A percentile compares a stretch with the other conserved stretches of the same genome.
Evolutionary conservation across 2,329 filamentous ascomycete species (phyloP).

Genomic region (Pseudopithomyces maydicus): DNA sequence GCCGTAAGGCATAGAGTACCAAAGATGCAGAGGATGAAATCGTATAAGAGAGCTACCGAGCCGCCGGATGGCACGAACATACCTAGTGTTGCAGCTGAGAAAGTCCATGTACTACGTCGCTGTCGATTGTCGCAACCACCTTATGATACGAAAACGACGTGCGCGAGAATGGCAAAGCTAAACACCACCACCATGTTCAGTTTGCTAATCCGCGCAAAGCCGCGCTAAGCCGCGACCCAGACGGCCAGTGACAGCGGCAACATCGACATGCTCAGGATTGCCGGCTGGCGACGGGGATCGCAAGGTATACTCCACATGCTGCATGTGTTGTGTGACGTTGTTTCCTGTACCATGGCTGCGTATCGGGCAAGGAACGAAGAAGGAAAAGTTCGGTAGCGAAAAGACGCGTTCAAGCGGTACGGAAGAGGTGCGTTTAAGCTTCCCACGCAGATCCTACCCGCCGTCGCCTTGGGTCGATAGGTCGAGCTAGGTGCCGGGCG

Average conservation of each 20-base stretch:
- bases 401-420: too few relatives aligned
- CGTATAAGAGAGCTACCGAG: slow-evolving; percentile 51
- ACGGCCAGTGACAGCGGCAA: slow-evolving; percentile 13
- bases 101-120: slow-evolving; percentile 44
- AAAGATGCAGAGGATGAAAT: slow-evolving; percentile 54
- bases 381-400: too few relatives aligned
- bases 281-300: background rate
- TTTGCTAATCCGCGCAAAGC: slow-evolving; percentile 47
- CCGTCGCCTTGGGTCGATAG: too few relatives aligned
- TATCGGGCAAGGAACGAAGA: background rate
- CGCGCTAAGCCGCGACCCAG: too few relatives aligned
- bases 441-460: too few relatives aligned
- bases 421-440: too few relatives aligned
- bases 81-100: slow-evolving; percentile 50
- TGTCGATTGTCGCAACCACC: background rate
- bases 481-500: too few relatives aligned
- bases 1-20: slow-evolving; percentile 52
- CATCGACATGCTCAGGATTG: background rate
- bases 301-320: background rate
- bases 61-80: slow-evolving; percentile 42
- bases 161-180: slow-evolving; percentile 54
- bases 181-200: slow-evolving; percentile 52
- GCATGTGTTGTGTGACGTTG: background rate
- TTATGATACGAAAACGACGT: slow-evolving; percentile 9
- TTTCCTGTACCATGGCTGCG: background rate